Conservation (phyloP, 805 yeast species). For the Cephaloascus fragrans region DNA sequence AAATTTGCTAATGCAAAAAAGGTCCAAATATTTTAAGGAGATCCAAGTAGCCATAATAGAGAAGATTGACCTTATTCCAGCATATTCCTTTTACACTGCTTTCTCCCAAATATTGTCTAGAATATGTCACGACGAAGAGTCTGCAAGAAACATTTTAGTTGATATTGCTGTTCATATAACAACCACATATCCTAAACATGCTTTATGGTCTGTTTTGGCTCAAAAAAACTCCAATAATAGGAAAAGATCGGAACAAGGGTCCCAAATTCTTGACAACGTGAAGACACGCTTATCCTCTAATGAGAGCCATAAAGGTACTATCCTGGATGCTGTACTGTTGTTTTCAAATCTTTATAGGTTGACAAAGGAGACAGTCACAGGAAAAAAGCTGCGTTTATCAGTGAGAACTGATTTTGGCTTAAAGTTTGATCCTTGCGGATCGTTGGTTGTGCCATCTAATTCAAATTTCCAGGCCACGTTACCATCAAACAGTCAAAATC, state of each 20-base stretch:
- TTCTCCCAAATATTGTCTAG: conserved; percentile 82
- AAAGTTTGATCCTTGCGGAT: not conserved
- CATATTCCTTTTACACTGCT: conserved; percentile 65
- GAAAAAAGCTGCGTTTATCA: conserved; percentile 8
- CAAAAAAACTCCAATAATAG: conserved; percentile 48
- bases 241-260: conserved; percentile 17
- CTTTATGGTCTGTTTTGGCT: conserved; percentile 77
- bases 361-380: conserved; percentile 13
- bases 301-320: no score
- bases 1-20: not conserved
- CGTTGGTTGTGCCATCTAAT: conserved; percentile 64
- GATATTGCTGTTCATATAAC: conserved; percentile 51
- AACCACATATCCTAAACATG: conserved; percentile 64
- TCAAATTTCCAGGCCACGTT: conserved; percentile 59
- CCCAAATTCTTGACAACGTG: conserved; percentile 11
- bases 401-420: conserved; percentile 20
- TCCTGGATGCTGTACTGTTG: conserved; percentile 20
- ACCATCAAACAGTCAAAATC: conserved; percentile 37
- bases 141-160: conserved; percentile 45
- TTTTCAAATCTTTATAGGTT: conserved; percentile 32
- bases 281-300: conserved; percentile 9
- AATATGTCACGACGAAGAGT: conserved; percentile 49
- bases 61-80: conserved; percentile 36
- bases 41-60: conserved; percentile 40
- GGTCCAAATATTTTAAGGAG: conserved; percentile 27